Percentiles rank a stretch among this genome's conserved stretches.
Evolutionary conservation across 179 eudicot species (phyloP).

Genomic region (Kewa caespitosa): DNA sequence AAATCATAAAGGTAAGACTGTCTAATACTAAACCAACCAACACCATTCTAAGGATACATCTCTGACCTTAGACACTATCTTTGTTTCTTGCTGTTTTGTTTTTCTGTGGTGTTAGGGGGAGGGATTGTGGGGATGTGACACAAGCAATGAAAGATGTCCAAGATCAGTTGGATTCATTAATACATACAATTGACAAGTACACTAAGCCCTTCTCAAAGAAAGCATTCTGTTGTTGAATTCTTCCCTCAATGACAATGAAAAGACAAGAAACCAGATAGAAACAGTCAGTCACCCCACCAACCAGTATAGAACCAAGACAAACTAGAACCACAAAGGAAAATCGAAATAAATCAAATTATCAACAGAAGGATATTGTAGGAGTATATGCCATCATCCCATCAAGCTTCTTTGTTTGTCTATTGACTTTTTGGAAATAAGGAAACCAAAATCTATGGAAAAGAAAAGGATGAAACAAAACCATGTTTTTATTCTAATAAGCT

Average conservation of each 20-base stretch:
- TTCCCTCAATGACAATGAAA: slow-evolving; percentile 3
- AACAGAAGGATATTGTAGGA: slow-evolving; percentile 5
- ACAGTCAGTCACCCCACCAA: slow-evolving; percentile 2
- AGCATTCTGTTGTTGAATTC: background rate
- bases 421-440: background rate
- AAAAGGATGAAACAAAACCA: background rate
- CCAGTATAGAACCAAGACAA: background rate
- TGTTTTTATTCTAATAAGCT: background rate
- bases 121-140: background rate
- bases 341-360: background rate
- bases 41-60: too few species aligned
- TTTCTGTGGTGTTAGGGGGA: too few species aligned
- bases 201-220: background rate
- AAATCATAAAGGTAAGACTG: too few species aligned
- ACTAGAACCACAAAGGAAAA: background rate
- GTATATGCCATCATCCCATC: slow-evolving; percentile 9
- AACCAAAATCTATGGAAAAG: background rate
- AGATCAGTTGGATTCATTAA: background rate
- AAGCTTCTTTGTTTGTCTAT: background rate
- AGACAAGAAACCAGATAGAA: background rate
- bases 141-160: background rate
- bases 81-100: too few species aligned
- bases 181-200: background rate
- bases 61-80: too few species aligned
- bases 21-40: too few species aligned